Evolutionary conservation across 2,329 filamentous ascomycete species (phyloP), one percentile per base, ranked within the genome.

Genomic region (Pezicula radicicola): DNA sequence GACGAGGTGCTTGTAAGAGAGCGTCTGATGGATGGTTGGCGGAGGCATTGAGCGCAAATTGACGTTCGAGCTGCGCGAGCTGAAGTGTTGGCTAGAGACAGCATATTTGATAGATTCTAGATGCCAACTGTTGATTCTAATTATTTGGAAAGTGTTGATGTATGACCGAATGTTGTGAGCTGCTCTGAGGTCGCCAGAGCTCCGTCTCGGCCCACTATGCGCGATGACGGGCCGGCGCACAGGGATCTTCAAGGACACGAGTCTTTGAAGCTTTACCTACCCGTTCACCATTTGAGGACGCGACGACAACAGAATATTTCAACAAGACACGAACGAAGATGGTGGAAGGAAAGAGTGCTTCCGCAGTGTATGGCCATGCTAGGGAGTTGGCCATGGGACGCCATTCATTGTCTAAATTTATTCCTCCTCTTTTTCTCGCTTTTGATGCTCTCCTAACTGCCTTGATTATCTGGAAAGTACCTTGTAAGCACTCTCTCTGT

Each of bases 371-470:
- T 46, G 48, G 51, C 13, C 61, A 63, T 48, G 55, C 52, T 25
- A 61, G 54, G 48, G 54, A 60, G 40, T 47, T 66, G 13, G 58
- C 59, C 4, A 56, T 63, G 48, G 62, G 60, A 13, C 46, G 51
- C 16, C 61, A 66, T 55, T 58, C 57, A n/a, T 44, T 63, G 9
- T 61, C 64, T 1, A 58, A 55, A 55, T 64, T 60, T 53, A 57
- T 59, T 3, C 53, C 60, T 25, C 55, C 56, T 18, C 30, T 61
- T 4, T 48, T 66, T 4, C 46, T 67, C 1, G 47, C 66, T 1
- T 50, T 52, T n/a, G 65, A 67, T 55, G 60, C 60, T 2, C 35
- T 66, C n/a, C 55, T 67, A 6, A 60, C 55, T 19, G 61, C 58
- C 40, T 46, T 60, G 16, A 60, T 67, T 19, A 64, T 67, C 40